phyloP scores from a whole-genome alignment of 805 yeast species.

The Kodamaea kakaduensis region DNA sequence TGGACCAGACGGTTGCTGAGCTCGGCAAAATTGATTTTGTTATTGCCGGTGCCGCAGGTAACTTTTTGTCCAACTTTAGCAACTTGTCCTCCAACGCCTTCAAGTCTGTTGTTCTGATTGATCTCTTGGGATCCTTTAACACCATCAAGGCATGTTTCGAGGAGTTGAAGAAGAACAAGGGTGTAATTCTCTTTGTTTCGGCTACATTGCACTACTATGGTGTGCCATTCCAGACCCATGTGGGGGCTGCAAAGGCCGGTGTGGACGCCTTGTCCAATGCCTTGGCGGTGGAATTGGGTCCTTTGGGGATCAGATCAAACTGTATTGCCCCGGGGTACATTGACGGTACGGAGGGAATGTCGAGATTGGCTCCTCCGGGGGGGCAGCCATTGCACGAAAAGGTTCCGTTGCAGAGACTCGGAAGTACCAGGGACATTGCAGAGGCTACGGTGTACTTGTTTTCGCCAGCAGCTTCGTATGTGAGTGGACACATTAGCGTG shows the following conservation, averaged over 20 bases:
- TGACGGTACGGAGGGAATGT: slow-evolving; percentile 80
- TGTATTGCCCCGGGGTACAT: slow-evolving; percentile 92
- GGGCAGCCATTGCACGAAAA: slow-evolving; percentile 34
- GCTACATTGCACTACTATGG: slow-evolving; percentile 92
- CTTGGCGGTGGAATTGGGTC: slow-evolving; percentile 88
- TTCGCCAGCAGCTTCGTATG: slow-evolving; percentile 24
- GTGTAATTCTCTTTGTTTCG: slow-evolving; percentile 71
- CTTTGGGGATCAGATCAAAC: slow-evolving; percentile 78
- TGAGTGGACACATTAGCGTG: slow-evolving; percentile 24
- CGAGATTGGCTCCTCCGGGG: slow-evolving; percentile 51
- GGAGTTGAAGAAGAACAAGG: slow-evolving; percentile 61
- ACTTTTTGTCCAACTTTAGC: slow-evolving; percentile 77
- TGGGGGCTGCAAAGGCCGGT: slow-evolving; percentile 95
- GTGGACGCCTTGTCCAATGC: slow-evolving; percentile 83
- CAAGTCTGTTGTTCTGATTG: slow-evolving; percentile 82
- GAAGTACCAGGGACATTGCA: slow-evolving; percentile 26
- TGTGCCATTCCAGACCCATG: slow-evolving; percentile 84
- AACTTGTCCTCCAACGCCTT: slow-evolving; percentile 81
- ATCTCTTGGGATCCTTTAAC: slow-evolving; percentile 83
- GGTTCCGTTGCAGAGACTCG: slow-evolving; percentile 25
- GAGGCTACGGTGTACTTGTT: slow-evolving; percentile 27
- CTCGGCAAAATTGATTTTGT: slow-evolving; percentile 83
- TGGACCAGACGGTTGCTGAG: slow-evolving; percentile 54
- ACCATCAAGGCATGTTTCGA: slow-evolving; percentile 79
- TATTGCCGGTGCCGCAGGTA: slow-evolving; percentile 96